Evolutionary conservation across 202 grass and related monocot genomes (phyloP).

Genomic region (Setaria viridis): DNA sequence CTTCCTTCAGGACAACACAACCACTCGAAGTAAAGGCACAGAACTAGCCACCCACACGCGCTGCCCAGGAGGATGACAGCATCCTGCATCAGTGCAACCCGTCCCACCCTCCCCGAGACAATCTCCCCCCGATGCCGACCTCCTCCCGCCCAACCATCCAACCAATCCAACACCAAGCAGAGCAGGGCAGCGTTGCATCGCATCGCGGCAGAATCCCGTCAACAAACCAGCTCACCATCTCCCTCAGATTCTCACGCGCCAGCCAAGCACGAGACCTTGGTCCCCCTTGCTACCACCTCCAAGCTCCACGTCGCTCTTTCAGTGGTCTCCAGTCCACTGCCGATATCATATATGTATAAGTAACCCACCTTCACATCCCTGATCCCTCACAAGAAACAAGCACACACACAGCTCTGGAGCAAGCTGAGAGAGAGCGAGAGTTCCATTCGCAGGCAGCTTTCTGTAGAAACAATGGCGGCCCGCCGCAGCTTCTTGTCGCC

Average conservation of each 20-base stretch:
- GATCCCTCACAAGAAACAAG: background rate
- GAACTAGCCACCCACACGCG: no score
- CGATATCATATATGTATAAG: constrained; percentile 44
- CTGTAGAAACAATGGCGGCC: constrained; percentile 35
- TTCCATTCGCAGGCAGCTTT: background rate
- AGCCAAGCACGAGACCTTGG: constrained; percentile 36
- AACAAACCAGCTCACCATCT: constrained; percentile 29
- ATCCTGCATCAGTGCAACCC: background rate
- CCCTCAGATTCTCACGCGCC: constrained; percentile 32
- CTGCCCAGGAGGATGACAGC: background rate
- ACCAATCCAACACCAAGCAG: constrained; percentile 2
- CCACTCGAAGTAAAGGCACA: constrained; percentile 19
- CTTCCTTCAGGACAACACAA: background rate
- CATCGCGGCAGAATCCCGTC: constrained; percentile 33
- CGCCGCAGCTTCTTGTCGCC: background rate
- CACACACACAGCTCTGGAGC: background rate
- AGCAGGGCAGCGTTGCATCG: background rate
- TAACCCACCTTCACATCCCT: background rate
- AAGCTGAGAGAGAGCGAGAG: background rate
- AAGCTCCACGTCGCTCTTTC: background rate
- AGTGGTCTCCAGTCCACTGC: background rate
- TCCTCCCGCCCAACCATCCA: constrained; percentile 4
- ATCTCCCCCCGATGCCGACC: constrained; percentile 50
- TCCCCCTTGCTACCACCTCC: constrained; percentile 1
- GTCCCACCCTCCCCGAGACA: constrained; percentile 40